Percentiles rank a stretch among this genome's conserved stretches.
Conservation (phyloP, 345 rosid species). For the Trapa bicornis region DNA sequence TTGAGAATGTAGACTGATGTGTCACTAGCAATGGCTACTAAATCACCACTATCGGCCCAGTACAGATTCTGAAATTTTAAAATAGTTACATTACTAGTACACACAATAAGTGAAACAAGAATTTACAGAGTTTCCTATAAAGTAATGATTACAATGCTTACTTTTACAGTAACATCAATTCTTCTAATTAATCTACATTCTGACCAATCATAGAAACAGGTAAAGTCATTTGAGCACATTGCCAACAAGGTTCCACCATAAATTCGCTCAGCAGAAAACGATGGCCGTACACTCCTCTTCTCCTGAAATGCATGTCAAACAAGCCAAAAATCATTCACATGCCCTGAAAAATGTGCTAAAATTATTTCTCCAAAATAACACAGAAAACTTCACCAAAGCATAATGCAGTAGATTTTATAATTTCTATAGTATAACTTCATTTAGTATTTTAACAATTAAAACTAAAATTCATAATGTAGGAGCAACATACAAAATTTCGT, state of each 20-base stretch:
- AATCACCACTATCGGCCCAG: slow-evolving; percentile 99
- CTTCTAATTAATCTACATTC: slow-evolving; percentile 95
- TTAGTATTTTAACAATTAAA: too few species aligned
- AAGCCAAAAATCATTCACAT: not conserved
- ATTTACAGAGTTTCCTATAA: not conserved
- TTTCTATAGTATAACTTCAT: too few species aligned
- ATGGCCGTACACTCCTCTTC: slow-evolving; percentile 78
- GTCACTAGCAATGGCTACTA: slow-evolving; percentile 94
- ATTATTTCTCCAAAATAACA: too few species aligned
- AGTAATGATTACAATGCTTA: slow-evolving; percentile 22
- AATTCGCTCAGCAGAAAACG: slow-evolving; percentile 87
- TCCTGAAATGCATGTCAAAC: slow-evolving; percentile 42
- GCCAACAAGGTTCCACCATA: slow-evolving; percentile 90
- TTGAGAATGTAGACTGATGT: slow-evolving; percentile 92
- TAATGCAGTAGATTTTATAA: too few species aligned
- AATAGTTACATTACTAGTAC: not conserved
- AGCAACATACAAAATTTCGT: not conserved
- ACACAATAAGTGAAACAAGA: slow-evolving; percentile 1
- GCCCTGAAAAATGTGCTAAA: not conserved
- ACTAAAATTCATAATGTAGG: not conserved
- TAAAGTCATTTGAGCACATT: slow-evolving; percentile 95
- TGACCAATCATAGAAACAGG: slow-evolving; percentile 99
- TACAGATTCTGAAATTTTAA: slow-evolving; percentile 63
- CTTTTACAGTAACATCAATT: slow-evolving; percentile 96
- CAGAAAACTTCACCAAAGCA: too few species aligned